Percentiles rank a stretch among this genome's conserved stretches.
phyloP scores from a whole-genome alignment of 108 stramenopile genomes.

The Bacterosira constricta region DNA sequence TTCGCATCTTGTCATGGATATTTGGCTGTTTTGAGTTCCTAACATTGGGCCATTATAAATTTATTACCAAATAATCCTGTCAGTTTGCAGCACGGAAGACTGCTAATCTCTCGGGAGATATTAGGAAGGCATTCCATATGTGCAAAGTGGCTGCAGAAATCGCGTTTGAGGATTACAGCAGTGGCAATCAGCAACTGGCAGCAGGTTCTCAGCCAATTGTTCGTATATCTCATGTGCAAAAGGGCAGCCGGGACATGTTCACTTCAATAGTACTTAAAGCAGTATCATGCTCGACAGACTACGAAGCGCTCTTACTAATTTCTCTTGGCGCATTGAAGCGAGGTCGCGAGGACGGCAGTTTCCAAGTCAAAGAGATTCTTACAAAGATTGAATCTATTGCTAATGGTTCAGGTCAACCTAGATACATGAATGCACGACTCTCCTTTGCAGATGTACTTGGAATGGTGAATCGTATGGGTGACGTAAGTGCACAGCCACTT shows the following conservation, averaged over 20 bases:
- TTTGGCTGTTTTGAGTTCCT: neutral
- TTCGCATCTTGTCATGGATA: neutral
- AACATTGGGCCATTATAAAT: conserved; percentile 1
- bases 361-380: conserved; percentile 71
- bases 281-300: conserved; percentile 56
- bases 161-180: conserved; percentile 48
- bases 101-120: conserved; percentile 87
- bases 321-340: conserved; percentile 65
- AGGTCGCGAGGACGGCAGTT: conserved; percentile 53
- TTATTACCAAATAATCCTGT: conserved; percentile 82
- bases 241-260: conserved; percentile 63
- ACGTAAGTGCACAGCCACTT: conserved; percentile 36
- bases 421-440: conserved; percentile 66
- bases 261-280: conserved; percentile 51
- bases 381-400: conserved; percentile 79
- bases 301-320: conserved; percentile 77
- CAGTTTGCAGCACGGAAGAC: conserved; percentile 91
- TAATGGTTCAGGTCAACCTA: conserved; percentile 59
- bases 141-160: conserved; percentile 88
- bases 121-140: conserved; percentile 91
- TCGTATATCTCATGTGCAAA: conserved; percentile 67
- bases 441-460: conserved; percentile 52
- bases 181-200: conserved; percentile 15
- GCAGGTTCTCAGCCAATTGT: conserved; percentile 45
- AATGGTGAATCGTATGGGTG: conserved; percentile 61